Evolutionary conservation across 768 basidiomycete genomes (phyloP), one percentile per base, ranked within the genome.

Genomic region (Coprinellus aureogranulatus): DNA sequence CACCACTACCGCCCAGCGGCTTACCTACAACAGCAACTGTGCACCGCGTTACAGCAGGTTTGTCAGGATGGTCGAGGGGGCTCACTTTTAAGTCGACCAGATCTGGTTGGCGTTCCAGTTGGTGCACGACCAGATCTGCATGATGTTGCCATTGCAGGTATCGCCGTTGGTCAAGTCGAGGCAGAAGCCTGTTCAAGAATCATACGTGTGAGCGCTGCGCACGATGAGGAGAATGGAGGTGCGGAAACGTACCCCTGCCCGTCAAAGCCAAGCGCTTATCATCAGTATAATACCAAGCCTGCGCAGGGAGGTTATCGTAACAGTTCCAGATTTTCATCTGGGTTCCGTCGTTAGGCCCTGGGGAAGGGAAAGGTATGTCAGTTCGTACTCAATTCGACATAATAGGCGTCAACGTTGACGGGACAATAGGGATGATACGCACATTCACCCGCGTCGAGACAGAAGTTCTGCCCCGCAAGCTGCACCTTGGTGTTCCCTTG

Each of bases 391-490:
- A 31, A 14, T 16, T 40, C 25, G 23, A 22, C 27, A 14, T 23
- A 3, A 46, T 42, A 12, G 49, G 34, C 20, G 26, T 16, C 9
- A n/a, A n/a, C 39, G 44, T 34, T 12, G 23, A 8, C 27, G 42
- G 20, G 28, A 23, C 11, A 50, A 55, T 14, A 23, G 39, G 42
- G 44, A 25, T 27, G 26, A 18, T 23, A 64, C 66, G 56, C 49
- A 67, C 64, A 54, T 28, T 61, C 56, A 23, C 71, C 68, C 3
- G 68, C 70, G 40, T 72, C 70, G 28, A 72, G 59, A 45, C 71
- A 71, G 49, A 59, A 71, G 25, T 63, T 58, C 25, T 55, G 57
- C 5, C 63, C 64, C 10, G 65, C 63, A 0, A 68, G 44, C n/a
- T 62, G 64, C 30, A 70, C 64, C 53, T 65, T 59, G 1, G 70